These are phyloP conservation scores for Fusarium proliferatum DNA, from an alignment of 2,329 filamentous ascomycete genomes.

Conservation along the genomic window DNA sequence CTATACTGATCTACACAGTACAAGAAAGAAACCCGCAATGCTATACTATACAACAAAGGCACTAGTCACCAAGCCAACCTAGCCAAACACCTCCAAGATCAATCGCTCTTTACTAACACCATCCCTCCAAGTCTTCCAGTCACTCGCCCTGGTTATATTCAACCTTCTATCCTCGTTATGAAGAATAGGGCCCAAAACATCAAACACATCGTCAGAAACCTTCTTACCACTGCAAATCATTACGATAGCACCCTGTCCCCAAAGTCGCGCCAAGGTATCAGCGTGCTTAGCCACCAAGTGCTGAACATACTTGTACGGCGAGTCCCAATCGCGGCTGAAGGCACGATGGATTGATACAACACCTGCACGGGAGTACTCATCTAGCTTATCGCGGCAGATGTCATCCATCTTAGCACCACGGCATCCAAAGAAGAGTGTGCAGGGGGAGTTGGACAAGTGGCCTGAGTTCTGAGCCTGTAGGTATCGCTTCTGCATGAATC, in stretches of 20 bases:
- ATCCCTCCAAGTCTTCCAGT: not conserved
- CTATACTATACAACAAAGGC: not conserved
- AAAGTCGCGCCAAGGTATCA: not conserved
- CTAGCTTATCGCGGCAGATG: not conserved
- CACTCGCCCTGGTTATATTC: not conserved
- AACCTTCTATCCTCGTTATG: not conserved
- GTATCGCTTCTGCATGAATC: constrained; percentile 9
- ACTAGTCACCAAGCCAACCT: not conserved
- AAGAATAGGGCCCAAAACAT: constrained; percentile 4
- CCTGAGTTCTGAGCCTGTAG: not conserved
- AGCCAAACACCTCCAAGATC: constrained; percentile 13
- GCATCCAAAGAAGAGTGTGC: not conserved
- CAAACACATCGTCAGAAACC: constrained; percentile 5
- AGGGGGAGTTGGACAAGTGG: accelerated
- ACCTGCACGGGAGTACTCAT: not conserved
- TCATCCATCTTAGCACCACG: constrained; percentile 5
- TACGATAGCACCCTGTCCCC: constrained; percentile 8
- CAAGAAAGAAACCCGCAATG: not conserved
- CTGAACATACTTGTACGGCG: constrained; percentile 1
- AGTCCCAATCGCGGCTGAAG: not conserved
- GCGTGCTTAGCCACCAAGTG: not conserved
- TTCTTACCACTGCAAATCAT: constrained; percentile 19
- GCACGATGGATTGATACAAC: not conserved
- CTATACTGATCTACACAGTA: not conserved
- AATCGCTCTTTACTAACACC: not conserved